Evolutionary conservation across 164 flowering plant species (phyloP), one percentile per base, ranked within the genome.

Genomic region (Vitis amurensis): DNA sequence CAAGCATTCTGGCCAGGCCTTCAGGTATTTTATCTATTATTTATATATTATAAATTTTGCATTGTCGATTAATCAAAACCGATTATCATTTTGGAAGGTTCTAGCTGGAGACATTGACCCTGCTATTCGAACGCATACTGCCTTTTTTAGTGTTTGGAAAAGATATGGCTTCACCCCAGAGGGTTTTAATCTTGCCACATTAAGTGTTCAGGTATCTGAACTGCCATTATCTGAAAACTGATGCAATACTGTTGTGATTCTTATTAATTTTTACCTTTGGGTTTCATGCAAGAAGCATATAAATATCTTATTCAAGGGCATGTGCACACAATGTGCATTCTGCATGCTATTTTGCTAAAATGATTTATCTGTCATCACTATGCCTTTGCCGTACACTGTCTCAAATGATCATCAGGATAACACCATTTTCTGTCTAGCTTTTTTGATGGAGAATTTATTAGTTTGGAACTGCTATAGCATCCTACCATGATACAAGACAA

Each of bases 1-100:
- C 98, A 93, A 80, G 97, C 99, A 68, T 96, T 96, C 78, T 96
- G 98, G 99, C 99, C 99, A 61, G 98, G 98, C 52, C 94, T 96
- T 81, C 99, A 93, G 95, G 97, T 96, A 74, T 59, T 12, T 23
- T 29, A 2, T 71, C 10, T 55, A 49, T 29, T 59, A 61, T 53
- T 68, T 48, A 11, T 37, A 3, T 37, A 37, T 37, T 37, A 37
- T 37, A 37, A 31, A 4, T 6, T 37, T 0, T 37, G 6, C 44
- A 4, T 37, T 37, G 44, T 37, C 2, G 44, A 37, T 37, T 37
- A 37, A 37, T 37, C 44, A 37, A 37, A 37, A 37, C 44, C 2
- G 51, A 7, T 44, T 12, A 29, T 19, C 5, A 53, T 73, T 62
- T 69, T 78, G 63, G 63, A 86, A 95, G 99, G 99, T 96, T 77